Base-by-base conservation (phyloP, 2,329 filamentous ascomycete species). In the Xylariaceae sp. region DNA sequence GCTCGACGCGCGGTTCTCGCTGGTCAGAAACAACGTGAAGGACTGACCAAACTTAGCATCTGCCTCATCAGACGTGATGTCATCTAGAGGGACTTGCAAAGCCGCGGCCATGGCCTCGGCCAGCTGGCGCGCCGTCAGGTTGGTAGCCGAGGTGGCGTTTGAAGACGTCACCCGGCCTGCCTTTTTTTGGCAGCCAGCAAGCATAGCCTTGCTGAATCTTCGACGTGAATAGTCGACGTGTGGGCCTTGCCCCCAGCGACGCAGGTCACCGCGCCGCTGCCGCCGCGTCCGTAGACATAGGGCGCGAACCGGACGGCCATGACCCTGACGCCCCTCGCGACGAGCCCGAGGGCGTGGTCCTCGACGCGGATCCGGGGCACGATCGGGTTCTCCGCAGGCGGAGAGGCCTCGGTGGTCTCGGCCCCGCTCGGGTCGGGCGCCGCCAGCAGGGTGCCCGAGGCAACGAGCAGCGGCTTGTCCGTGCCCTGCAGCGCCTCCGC, bases 261-360 rank as follows among this genome's bases (percentile, higher is more conserved):
- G 51, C 71, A 66, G 4, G 61, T 45, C 1, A 68, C 62, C 32
- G 65, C 61, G 5, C 74, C 72, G 53, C 71, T 73, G 9, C 73
- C 76, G 1, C 71, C 76, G 12, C 69, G 70, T 2, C 78, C 78
- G 59, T 80, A 78, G 0, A 80, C 77, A 21, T 67, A 79, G 0
- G 76, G 75, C 2, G 77, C 68, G 0, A 80, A 67, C 0, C 77
- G 71, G 4, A 81, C 65, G 7, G 66, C 59, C 18, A 61, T 67
- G 3, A 76, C 73, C 3, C 66, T 61, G 21, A 81, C 61, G 2
- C 73, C 72, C 40, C 69, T 63, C 5, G 61, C 58, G 2, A 57
- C 60, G 19, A 70, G 66, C 7, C 58, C 57, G 21, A 71, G 66
- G 1, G 70, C 70, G 52, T 77, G 61, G 5, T 48, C n/a, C 60